Percentiles rank a stretch among this genome's conserved stretches.
Conservation (phyloP, 1,284 basidiomycete genomes). For the Grifola frondosa region DNA sequence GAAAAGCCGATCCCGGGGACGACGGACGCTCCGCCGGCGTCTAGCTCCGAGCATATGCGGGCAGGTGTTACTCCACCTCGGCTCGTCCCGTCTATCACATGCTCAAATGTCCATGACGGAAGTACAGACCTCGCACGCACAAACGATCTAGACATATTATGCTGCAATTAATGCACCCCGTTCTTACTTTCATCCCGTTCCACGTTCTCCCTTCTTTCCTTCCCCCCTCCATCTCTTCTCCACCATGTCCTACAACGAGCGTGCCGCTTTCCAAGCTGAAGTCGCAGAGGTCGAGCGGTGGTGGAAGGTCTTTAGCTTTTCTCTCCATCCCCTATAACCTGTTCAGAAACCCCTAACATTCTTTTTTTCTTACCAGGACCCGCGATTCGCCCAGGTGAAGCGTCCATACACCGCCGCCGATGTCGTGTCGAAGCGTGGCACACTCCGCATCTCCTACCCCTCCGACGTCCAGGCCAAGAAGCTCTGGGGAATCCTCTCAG, state of each 20-base stretch:
- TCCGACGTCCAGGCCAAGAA: constrained; percentile 88
- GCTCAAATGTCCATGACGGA: no score
- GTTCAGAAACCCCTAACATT: no score
- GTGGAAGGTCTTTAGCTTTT: constrained; percentile 94
- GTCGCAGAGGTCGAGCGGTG: constrained; percentile 63
- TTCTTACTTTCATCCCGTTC: neutral
- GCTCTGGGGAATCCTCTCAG: constrained; percentile 69
- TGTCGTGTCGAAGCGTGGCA: constrained; percentile 94
- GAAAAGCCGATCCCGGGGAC: no score
- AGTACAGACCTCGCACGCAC: no score
- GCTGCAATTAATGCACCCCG: no score
- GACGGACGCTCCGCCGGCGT: no score
- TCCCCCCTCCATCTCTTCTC: neutral
- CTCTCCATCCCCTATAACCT: constrained; percentile 17
- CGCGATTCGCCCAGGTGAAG: constrained; percentile 82
- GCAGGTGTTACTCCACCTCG: no score
- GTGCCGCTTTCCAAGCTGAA: constrained; percentile 41
- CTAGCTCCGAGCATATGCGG: no score
- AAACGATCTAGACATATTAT: no score
- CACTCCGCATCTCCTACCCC: constrained; percentile 83
- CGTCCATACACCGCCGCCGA: constrained; percentile 93
- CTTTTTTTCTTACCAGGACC: constrained; percentile 49
- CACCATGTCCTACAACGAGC: constrained; percentile 36
- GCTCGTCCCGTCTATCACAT: no score
- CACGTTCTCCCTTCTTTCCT: neutral